Percentiles rank a stretch among this genome's conserved stretches.
Evolutionary conservation across 352 stramenopile species (phyloP).

Genomic region (Salisapilia sapeloensis): DNA sequence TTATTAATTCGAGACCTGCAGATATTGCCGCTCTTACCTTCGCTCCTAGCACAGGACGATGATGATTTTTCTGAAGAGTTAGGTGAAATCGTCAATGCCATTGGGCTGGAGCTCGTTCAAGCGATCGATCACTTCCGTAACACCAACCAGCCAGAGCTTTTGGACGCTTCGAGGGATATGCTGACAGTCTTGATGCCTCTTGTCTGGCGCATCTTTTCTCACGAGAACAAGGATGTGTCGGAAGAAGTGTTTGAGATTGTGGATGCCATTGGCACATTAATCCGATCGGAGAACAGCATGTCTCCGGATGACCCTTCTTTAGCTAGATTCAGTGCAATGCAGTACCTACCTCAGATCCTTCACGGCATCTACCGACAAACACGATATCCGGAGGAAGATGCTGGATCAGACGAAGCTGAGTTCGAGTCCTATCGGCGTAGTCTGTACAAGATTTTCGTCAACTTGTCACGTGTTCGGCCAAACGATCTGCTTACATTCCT

Average conservation of each 20-base stretch:
- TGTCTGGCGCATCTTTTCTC: slow-evolving; percentile 63
- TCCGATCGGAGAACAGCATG: slow-evolving; percentile 25
- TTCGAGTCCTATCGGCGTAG: slow-evolving; percentile 75
- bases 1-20: slow-evolving; percentile 55
- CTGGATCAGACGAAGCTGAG: slow-evolving; percentile 57
- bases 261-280: slow-evolving; percentile 52
- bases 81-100: slow-evolving; percentile 65
- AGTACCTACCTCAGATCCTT: slow-evolving; percentile 62
- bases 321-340: slow-evolving; percentile 60
- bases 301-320: slow-evolving; percentile 26
- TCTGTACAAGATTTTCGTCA: slow-evolving; percentile 79
- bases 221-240: slow-evolving; percentile 70
- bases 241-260: slow-evolving; percentile 80
- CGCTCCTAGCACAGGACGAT: slow-evolving; percentile 48
- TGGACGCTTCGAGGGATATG: slow-evolving; percentile 37
- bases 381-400: slow-evolving; percentile 47
- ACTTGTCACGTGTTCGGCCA: slow-evolving; percentile 57
- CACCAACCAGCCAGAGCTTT: slow-evolving; percentile 17
- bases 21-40: slow-evolving; percentile 33
- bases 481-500: slow-evolving; percentile 54
- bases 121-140: slow-evolving; percentile 68
- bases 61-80: slow-evolving; percentile 73
- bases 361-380: slow-evolving; percentile 75
- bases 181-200: slow-evolving; percentile 59
- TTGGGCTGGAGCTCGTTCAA: slow-evolving; percentile 62